These are phyloP conservation scores for Coelastrella sp. DNA, from an alignment of 139 green algal species.

Conservation along the genomic window DNA sequence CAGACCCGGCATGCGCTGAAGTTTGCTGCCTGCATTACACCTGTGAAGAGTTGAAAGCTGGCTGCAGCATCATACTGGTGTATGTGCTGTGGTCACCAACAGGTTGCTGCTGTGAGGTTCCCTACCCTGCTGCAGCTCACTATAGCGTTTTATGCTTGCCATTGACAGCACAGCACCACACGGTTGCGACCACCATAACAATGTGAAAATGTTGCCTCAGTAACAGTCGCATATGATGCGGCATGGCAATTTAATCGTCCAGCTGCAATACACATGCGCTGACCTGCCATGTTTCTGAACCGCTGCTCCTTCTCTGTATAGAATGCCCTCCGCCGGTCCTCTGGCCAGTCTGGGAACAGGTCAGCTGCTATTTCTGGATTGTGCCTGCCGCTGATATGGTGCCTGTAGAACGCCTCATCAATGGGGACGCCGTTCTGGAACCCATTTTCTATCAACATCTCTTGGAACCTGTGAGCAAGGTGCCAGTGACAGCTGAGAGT, in stretches of 20 bases:
- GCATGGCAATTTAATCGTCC: neutral
- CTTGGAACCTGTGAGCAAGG: conserved; percentile 60
- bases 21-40: conserved; percentile 8
- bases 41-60: neutral
- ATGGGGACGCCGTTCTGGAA: conserved; percentile 75
- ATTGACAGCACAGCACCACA: no score
- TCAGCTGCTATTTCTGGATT: conserved; percentile 80
- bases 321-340: conserved; percentile 61
- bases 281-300: conserved; percentile 66
- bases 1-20: conserved; percentile 67
- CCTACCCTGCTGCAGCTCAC: no score
- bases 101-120: neutral
- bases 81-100: neutral
- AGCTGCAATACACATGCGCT: neutral
- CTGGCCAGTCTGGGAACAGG: conserved; percentile 76
- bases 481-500: neutral
- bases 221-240: neutral
- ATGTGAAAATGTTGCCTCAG: no score
- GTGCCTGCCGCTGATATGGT: conserved; percentile 63
- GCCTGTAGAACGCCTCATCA: conserved; percentile 51
- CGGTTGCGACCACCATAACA: no score
- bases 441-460: conserved; percentile 66
- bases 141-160: no score
- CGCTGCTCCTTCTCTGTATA: conserved; percentile 78
- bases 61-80: no score